Conservation (phyloP, 169 alveolate genomes). For the Eimeria necatrix region DNA sequence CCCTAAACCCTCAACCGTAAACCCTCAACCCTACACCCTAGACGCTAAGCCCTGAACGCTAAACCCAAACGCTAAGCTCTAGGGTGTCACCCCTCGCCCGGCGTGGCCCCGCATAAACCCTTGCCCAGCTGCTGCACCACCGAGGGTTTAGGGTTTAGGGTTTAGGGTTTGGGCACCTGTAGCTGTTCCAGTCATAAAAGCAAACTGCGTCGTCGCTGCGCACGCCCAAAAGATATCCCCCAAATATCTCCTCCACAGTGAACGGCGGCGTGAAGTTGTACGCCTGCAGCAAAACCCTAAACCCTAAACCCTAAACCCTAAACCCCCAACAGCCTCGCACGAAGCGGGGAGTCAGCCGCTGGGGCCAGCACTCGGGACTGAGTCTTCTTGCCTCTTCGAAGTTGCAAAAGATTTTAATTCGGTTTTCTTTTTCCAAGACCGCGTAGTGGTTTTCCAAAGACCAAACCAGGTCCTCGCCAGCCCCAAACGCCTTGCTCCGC, state of each 20-base stretch:
- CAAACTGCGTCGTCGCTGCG: conserved; percentile 92
- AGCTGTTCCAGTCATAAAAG: conserved; percentile 97
- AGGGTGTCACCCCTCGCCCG: no score
- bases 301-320: conserved; percentile 36
- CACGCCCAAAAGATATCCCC: conserved; percentile 90
- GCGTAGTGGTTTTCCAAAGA: conserved; percentile 97
- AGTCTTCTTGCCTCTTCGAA: conserved; percentile 12
- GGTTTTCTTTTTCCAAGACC: conserved; percentile 92
- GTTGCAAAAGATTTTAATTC: conserved; percentile 90
- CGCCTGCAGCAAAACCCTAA: conserved; percentile 86
- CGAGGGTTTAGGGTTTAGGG: neutral
- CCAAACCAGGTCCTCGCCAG: conserved; percentile 97
- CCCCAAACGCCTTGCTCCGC: conserved; percentile 96
- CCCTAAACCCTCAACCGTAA: conserved; percentile 62
- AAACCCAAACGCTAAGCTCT: no score
- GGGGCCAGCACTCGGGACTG: neutral
- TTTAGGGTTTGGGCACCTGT: conserved; percentile 77
- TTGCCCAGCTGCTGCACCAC: neutral
- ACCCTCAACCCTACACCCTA: neutral
- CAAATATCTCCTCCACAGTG: conserved; percentile 92
- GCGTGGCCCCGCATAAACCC: conserved; percentile 78
- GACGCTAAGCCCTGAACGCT: no score
- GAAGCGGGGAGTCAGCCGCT: neutral
- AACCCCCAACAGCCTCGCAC: neutral
- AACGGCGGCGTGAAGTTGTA: conserved; percentile 92